phyloP scores from a whole-genome alignment of 805 yeast genomes.

The Kodamaea lidongshanica region DNA sequence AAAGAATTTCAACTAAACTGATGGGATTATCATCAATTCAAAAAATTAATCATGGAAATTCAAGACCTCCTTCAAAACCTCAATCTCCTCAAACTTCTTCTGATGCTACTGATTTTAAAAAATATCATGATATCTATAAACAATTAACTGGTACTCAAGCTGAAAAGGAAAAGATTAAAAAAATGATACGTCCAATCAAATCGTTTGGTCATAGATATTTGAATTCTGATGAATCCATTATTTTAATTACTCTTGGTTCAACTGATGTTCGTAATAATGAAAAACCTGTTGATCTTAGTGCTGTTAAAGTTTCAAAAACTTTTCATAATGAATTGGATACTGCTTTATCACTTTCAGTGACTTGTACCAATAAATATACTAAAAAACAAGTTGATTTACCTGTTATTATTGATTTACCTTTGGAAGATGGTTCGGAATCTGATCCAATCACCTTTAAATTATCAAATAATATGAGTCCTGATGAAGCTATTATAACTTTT shows the following conservation, averaged over 20 bases:
- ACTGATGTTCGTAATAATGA: conserved; percentile 61
- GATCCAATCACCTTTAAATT: conserved; percentile 74
- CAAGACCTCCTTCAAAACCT: no score
- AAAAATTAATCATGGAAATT: no score
- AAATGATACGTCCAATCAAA: conserved; percentile 49
- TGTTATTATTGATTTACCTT: conserved; percentile 67
- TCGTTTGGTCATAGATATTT: conserved; percentile 82
- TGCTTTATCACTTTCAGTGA: conserved; percentile 68
- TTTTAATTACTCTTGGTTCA: conserved; percentile 81
- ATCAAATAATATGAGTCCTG: conserved; percentile 36
- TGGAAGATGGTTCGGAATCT: conserved; percentile 68
- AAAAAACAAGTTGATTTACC: conserved; percentile 44
- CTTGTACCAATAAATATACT: conserved; percentile 27
- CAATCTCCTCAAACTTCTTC: no score
- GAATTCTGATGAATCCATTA: conserved; percentile 54
- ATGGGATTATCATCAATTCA: no score
- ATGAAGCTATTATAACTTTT: conserved; percentile 59
- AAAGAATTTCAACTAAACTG: conserved; percentile 15
- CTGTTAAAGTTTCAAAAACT: conserved; percentile 69
- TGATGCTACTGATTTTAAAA: conserved; percentile 20
- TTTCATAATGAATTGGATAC: conserved; percentile 84
- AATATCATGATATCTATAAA: conserved; percentile 30
- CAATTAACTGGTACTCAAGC: conserved; percentile 37
- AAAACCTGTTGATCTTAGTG: conserved; percentile 61
- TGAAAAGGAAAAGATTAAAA: conserved; percentile 15